These are phyloP conservation scores for Termitomyces eurrhizus DNA, from an alignment of 768 basidiomycete species.

Conservation along the genomic window DNA sequence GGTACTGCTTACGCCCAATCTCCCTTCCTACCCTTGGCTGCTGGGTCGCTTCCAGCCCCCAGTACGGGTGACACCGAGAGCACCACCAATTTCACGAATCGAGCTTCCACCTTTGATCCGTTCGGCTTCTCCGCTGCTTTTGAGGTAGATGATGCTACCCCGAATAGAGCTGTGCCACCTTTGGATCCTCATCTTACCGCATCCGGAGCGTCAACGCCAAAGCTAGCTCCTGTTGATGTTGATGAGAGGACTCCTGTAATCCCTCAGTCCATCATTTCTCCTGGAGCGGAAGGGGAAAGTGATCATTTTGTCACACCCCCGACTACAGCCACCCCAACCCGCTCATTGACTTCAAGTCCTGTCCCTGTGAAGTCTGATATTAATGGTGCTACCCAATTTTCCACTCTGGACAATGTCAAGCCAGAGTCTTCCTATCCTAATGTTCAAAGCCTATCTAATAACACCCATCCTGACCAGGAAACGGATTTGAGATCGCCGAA, in stretches of 20 bases:
- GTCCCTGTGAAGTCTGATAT: conserved; percentile 10
- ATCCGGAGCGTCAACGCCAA: conserved; percentile 13
- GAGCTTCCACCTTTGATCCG: conserved; percentile 36
- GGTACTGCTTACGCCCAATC: conserved; percentile 52
- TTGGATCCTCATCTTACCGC: background rate
- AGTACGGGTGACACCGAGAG: conserved; percentile 16
- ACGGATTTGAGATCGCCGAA: conserved; percentile 54
- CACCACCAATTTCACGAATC: conserved; percentile 12
- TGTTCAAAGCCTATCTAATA: conserved; percentile 13
- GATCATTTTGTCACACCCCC: conserved; percentile 64
- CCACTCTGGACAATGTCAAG: conserved; percentile 32
- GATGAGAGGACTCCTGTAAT: conserved; percentile 12
- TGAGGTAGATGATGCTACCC: conserved; percentile 11
- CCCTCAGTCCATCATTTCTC: conserved; percentile 11
- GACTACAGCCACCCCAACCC: conserved; percentile 30
- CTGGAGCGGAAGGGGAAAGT: conserved; percentile 33
- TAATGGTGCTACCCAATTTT: conserved; percentile 19
- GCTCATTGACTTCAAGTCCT: conserved; percentile 16
- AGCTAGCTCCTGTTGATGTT: conserved; percentile 16
- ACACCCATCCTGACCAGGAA: conserved; percentile 24
- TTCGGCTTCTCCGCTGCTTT: conserved; percentile 46
- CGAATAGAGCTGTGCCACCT: background rate
- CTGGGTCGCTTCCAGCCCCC: conserved; percentile 25
- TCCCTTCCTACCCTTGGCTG: conserved; percentile 53
- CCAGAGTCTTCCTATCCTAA: conserved; percentile 38